Conservation (phyloP, 345 rosid species). For the Lepidium aucheri region DNA sequence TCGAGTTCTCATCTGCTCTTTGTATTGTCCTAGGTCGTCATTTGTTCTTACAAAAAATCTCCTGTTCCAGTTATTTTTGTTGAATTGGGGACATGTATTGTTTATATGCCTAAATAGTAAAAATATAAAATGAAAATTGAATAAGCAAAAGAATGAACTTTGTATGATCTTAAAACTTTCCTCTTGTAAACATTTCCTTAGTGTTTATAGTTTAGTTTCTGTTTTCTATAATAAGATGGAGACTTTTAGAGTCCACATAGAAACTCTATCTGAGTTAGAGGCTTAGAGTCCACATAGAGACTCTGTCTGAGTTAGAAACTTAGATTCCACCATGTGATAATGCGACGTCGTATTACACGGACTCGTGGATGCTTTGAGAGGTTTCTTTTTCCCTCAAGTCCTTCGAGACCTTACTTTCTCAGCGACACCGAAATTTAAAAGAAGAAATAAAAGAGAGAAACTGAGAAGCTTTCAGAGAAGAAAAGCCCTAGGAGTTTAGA, state of each 20-base stretch:
- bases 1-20: neutral
- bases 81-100: neutral
- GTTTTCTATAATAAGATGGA: no score
- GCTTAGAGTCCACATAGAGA: neutral
- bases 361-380: neutral
- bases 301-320: neutral
- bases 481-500: constrained; percentile 13
- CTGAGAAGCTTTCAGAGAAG: constrained; percentile 15
- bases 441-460: constrained; percentile 7
- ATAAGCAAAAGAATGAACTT: neutral
- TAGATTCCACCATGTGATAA: neutral
- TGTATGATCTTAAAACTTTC: neutral
- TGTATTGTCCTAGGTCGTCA: constrained; percentile 1
- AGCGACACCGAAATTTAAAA: constrained; percentile 6
- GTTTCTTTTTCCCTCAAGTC: neutral
- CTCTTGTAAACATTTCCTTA: neutral
- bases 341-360: neutral
- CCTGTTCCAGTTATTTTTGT: neutral
- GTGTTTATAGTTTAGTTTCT: neutral
- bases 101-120: neutral
- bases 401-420: neutral
- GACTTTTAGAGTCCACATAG: no score
- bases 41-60: neutral
- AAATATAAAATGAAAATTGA: neutral
- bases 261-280: no score